Evolutionary conservation across 148 eudicot genomes (phyloP), one percentile per base, ranked within the genome.

Genomic region (Vaccinium macrocarpon): DNA sequence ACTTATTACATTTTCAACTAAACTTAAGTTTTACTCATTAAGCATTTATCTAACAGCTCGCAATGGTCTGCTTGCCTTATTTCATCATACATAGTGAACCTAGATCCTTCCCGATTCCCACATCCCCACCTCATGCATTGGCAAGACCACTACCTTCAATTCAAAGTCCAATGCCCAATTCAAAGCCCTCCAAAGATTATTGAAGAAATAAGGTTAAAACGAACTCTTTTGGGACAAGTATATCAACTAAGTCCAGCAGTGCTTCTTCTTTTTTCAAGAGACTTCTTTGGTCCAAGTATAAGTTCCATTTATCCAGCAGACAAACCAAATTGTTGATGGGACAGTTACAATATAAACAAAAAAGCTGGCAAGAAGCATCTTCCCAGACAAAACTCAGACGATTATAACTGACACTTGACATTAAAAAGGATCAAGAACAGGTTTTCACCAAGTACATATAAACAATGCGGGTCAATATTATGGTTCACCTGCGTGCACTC

Each of bases 401-500:
- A 50, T 25, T 23, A 23, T 50, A 49, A 48, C 2, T 50, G 5
- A 21, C 4, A 2, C 80, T 35, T 29, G 19, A 14, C 57, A 76
- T 6, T n/a, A 9, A n/a, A 42, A 74, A 42, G 13, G 80, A 76
- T 51, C 59, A 76, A 23, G 38, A 23, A 50, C 19, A 50, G 10
- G 80, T 51, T 76, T 76, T 25, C 80, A 50, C 59, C 81, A 55
- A 46, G n/a, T 11, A 42, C 48, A 68, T 56, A 29, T 46, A 73
- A 61, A 77, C 2, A 79, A 56, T 25, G 19, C 7, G 57, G 73
- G 70, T 18, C 25, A 66, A 51, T 15, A 78, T 18, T 75, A 84
- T n/a, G 57, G 19, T 79, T 87, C 84, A 96, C 99, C 99, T 92
- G 85, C 89, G 85, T 32, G 91, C 81, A 50, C 93, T 93, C 76